Conservation (phyloP, 208 protist species). For the Trypanosoma mega region DNA sequence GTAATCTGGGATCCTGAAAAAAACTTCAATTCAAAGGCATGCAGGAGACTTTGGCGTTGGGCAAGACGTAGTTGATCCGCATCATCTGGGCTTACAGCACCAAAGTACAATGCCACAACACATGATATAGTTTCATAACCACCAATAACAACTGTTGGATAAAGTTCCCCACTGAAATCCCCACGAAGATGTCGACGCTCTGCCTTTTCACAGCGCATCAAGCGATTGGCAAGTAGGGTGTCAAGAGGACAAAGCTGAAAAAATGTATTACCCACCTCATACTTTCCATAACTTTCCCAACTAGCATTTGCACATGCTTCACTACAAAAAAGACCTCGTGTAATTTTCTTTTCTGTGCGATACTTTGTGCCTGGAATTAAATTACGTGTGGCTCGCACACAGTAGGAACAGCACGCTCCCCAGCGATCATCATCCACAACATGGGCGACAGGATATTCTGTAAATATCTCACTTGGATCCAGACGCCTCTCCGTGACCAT, state of each 20-base stretch:
- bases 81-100: conserved; percentile 43
- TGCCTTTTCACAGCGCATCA: conserved; percentile 35
- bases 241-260: conserved; percentile 85
- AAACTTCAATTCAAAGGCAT: conserved; percentile 61
- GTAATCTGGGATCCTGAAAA: conserved; percentile 36
- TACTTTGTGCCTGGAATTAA: conserved; percentile 70
- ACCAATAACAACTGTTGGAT: conserved; percentile 47
- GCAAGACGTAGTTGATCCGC: conserved; percentile 72
- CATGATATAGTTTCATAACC: conserved; percentile 72
- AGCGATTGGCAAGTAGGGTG: conserved; percentile 66
- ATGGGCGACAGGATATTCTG: conserved; percentile 64
- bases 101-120: conserved; percentile 59
- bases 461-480: conserved; percentile 47
- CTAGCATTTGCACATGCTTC: conserved; percentile 47
- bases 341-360: conserved; percentile 44
- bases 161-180: conserved; percentile 58
- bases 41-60: conserved; percentile 70
- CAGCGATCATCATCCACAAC: conserved; percentile 65
- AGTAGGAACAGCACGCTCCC: conserved; percentile 75
- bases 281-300: conserved; percentile 74
- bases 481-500: conserved; percentile 41
- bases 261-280: conserved; percentile 68
- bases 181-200: neutral
- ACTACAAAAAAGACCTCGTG: conserved; percentile 87
- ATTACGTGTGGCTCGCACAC: conserved; percentile 64